Conservation (phyloP, 305 asterid species). For the Fraxinus albicans region DNA sequence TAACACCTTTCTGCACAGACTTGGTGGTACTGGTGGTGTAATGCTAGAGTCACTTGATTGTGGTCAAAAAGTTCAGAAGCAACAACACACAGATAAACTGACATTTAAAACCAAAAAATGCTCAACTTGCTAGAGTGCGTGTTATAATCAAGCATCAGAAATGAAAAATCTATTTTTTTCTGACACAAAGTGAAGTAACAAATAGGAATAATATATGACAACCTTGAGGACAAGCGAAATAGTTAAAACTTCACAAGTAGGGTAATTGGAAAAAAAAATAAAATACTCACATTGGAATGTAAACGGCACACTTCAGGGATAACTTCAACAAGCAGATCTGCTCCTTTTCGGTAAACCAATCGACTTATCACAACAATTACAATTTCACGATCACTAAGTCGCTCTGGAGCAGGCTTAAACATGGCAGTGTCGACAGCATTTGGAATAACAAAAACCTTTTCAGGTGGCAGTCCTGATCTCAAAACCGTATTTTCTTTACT, state of each 20-base stretch:
- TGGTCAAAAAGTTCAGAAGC: not conserved
- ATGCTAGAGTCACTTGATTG: not conserved
- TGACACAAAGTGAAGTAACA: not conserved
- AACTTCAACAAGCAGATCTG: constrained; percentile 93
- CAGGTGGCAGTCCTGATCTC: constrained; percentile 94
- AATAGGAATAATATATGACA: not conserved
- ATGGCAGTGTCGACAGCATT: constrained; percentile 96
- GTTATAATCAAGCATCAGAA: not conserved
- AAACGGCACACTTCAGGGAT: constrained; percentile 85
- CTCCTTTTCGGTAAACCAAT: constrained; percentile 93
- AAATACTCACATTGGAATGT: constrained; percentile 77
- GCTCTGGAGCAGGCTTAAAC: constrained; percentile 84
- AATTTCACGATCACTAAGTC: constrained; percentile 59
- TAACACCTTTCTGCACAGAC: not conserved
- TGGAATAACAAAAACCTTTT: constrained; percentile 88
- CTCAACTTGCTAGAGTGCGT: not conserved
- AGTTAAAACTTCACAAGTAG: not conserved
- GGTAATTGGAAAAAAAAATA: not conserved
- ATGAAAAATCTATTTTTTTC: not conserved
- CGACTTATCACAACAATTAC: constrained; percentile 91
- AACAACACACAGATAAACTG: not conserved
- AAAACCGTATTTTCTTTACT: constrained; percentile 94
- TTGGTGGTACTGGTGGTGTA: not conserved
- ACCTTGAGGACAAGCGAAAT: not conserved
- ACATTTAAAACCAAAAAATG: not conserved